Conservation (phyloP, 2,329 filamentous ascomycete species). For the Botrytis paeoniae region DNA sequence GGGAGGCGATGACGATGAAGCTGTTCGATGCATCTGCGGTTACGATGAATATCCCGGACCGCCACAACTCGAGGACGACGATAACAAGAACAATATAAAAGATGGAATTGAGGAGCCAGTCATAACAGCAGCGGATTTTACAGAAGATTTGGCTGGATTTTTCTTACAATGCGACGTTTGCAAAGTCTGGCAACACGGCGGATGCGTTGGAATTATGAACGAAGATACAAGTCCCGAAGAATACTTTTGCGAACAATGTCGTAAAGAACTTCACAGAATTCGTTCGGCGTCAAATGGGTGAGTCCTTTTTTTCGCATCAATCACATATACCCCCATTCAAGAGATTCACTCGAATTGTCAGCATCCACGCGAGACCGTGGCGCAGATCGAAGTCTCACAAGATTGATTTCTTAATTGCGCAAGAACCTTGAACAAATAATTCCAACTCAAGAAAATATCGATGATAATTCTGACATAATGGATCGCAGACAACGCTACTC, state of each 20-base stretch:
- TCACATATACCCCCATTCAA: constrained; percentile 21
- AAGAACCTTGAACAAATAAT: constrained; percentile 17
- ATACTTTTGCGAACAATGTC: constrained; percentile 96
- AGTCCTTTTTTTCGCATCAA: constrained; percentile 39
- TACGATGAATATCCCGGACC: constrained; percentile 92
- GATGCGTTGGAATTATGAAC: constrained; percentile 94
- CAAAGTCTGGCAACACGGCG: constrained; percentile 98
- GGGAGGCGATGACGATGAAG: constrained; percentile 79
- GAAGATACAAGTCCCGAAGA: constrained; percentile 91
- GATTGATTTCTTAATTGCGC: constrained; percentile 32
- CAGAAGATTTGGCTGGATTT: constrained; percentile 83
- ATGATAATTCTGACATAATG: constrained; percentile 41
- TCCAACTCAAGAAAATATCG: constrained; percentile 17
- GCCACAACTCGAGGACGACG: constrained; percentile 55
- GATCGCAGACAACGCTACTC: constrained; percentile 60
- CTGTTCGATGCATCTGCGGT: constrained; percentile 93
- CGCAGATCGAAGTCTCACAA: constrained; percentile 38
- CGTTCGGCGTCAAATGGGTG: constrained; percentile 81
- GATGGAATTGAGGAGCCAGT: constrained; percentile 55
- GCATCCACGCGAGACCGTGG: constrained; percentile 36
- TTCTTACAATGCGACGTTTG: constrained; percentile 98
- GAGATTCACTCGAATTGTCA: constrained; percentile 28
- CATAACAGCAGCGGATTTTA: constrained; percentile 53
- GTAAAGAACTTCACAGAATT: constrained; percentile 85
- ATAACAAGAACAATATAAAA: constrained; percentile 51